A percentile compares a stretch with the other conserved stretches of the same genome.
Evolutionary conservation across 768 basidiomycete genomes (phyloP).

Genomic region (Boletus rubroflammeus): DNA sequence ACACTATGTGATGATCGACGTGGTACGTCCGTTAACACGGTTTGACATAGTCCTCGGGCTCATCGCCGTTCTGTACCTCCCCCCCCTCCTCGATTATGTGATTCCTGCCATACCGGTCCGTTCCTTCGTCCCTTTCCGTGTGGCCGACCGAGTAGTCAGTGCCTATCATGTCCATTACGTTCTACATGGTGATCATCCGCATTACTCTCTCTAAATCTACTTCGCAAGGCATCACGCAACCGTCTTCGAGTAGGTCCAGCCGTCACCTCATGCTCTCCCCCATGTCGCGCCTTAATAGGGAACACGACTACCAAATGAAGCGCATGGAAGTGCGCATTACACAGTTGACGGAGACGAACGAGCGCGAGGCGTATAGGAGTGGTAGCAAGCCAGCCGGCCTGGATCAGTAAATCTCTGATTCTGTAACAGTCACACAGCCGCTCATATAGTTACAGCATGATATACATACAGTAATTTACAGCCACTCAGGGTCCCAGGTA

Average conservation of each 20-base stretch:
- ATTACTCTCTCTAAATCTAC: neutral
- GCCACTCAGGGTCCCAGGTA: no score
- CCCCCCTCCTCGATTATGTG: no score
- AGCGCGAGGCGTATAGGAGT: neutral
- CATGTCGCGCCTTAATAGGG: neutral
- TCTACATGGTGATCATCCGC: neutral
- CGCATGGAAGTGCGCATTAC: neutral
- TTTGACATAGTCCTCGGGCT: neutral
- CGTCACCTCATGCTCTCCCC: neutral
- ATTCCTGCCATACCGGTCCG: no score
- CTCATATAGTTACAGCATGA: no score
- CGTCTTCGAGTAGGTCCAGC: neutral
- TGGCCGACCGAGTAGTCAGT: neutral
- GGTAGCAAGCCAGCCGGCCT: no score
- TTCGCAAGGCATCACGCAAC: neutral
- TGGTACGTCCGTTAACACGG: conserved; percentile 3
- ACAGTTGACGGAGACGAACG: neutral
- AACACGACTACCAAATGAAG: neutral
- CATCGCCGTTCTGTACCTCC: neutral
- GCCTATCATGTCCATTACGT: neutral
- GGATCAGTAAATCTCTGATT: no score
- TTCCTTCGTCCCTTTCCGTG: no score
- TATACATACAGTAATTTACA: no score
- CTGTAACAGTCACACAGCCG: no score
- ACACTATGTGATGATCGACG: conserved; percentile 22